Evolutionary conservation across 2,329 filamentous ascomycete species (phyloP).

Genomic region (Fusarium tjaetaba): DNA sequence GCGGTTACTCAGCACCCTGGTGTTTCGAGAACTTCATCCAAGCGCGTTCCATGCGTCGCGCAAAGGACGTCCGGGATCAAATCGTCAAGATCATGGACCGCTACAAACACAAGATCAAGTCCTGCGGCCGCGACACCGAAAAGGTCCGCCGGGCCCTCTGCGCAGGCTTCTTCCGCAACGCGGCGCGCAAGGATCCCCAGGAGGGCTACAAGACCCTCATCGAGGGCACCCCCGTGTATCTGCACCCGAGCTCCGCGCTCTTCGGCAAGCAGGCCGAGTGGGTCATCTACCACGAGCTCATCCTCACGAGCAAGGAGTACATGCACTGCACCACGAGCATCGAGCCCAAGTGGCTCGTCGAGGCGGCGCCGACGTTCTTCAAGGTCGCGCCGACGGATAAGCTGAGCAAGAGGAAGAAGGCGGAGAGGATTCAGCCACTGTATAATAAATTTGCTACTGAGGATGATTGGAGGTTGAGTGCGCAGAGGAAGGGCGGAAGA

Average conservation of each 20-base stretch:
- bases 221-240: conserved; percentile 92
- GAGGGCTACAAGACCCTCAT: conserved; percentile 98
- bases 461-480: conserved; percentile 93
- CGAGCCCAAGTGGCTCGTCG: conserved; percentile 93
- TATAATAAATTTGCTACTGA: conserved; percentile 93
- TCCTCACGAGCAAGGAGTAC: conserved; percentile 96
- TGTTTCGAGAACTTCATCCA: conserved; percentile 99
- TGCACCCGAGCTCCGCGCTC: conserved; percentile 90
- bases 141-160: conserved; percentile 91
- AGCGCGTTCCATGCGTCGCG: conserved; percentile 85
- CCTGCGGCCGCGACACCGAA: conserved; percentile 87
- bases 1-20: conserved; percentile 85
- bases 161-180: conserved; percentile 94
- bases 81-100: conserved; percentile 93
- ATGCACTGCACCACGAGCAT: conserved; percentile 96
- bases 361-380: conserved; percentile 98
- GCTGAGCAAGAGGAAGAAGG: conserved; percentile 90
- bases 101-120: conserved; percentile 83
- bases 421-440: conserved; percentile 92
- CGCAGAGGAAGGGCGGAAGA: conserved; percentile 85
- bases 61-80: conserved; percentile 92
- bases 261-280: conserved; percentile 97
- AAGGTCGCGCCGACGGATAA: conserved; percentile 91
- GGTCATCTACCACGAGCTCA: conserved; percentile 91
- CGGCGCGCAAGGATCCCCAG: conserved; percentile 91